These are phyloP conservation scores for Geranomyces michiganensis DNA, from an alignment of 192 early-diverging fungal genomes.

Conservation along the genomic window DNA sequence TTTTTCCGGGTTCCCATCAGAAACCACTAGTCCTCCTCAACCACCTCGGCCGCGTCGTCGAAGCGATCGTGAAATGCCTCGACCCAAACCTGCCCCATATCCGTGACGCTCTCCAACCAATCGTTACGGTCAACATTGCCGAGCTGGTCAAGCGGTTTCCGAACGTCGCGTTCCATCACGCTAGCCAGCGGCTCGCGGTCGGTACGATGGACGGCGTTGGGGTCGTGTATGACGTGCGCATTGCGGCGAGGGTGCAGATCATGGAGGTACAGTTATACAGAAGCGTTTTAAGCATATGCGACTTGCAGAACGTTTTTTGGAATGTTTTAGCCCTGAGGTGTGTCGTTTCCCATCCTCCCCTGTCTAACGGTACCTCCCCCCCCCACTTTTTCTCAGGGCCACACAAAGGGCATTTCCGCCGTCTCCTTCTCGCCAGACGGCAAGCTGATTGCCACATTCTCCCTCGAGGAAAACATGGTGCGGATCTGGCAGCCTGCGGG, in stretches of 20 bases:
- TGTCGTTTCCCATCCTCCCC: too few species aligned
- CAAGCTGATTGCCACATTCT: conserved; percentile 71
- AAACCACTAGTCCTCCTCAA: conserved; percentile 69
- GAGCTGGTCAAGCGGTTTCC: conserved; percentile 66
- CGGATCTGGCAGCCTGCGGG: conserved; percentile 73
- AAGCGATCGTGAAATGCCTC: conserved; percentile 79
- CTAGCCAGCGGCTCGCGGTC: conserved; percentile 74
- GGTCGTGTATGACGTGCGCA: conserved; percentile 80
- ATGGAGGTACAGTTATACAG: too few species aligned
- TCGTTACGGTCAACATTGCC: conserved; percentile 61
- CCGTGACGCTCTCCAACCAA: conserved; percentile 68
- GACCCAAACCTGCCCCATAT: conserved; percentile 77
- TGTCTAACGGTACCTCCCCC: too few species aligned
- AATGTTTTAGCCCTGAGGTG: too few species aligned
- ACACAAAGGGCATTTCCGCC: conserved; percentile 65
- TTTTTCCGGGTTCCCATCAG: conserved; percentile 39
- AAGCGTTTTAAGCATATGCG: too few species aligned
- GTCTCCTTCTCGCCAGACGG: conserved; percentile 80
- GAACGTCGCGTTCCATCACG: conserved; percentile 72
- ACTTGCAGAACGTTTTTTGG: too few species aligned
- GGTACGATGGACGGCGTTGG: conserved; percentile 75
- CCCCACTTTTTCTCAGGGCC: conserved; percentile 60
- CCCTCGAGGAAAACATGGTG: conserved; percentile 68
- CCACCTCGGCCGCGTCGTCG: conserved; percentile 65
- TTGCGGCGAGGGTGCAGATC: conserved; percentile 74